Base-by-base conservation (phyloP, 192 early-diverging fungal genomes). In the Coemansia umbellata region DNA sequence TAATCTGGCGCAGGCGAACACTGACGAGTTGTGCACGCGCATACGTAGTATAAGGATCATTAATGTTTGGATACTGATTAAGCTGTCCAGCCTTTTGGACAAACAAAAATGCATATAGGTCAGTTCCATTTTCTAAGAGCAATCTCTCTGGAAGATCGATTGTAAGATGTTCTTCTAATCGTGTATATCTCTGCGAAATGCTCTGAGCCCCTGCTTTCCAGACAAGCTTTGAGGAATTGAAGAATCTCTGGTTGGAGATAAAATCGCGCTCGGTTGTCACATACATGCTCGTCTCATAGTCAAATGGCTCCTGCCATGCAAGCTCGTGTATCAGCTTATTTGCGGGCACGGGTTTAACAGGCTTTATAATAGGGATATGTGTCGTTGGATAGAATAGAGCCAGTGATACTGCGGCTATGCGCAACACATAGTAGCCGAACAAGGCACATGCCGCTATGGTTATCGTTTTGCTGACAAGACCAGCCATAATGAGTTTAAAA, bases 271-370 rank as follows among this genome's bases (percentile, higher is more conserved):
- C 31, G 28, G 54, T 47, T 3, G 67, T 59, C 27, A 70, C 54
- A 51, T 77, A 77, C 63, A 77, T 55, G 50, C 50, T 49, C 2
- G 60, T 57, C 26, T 65, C 59, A 19, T 66, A 77, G 26, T 70
- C 63, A 31, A 70, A 67, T 6, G 66, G 66, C 68, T 61, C 63
- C 33, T 58, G 54, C 74, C 74, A 77, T 3, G 74, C 63, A 31
- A 77, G 49, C 18, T 17, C 22, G 50, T 70, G 67, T 37, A 52
- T 19, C 3, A 37, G 13, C 21, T 28, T 37, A 13, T 32, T 43
- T 8, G 50, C 40, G 8, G 50, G 44, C 37, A 37, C 18, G 32
- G 27, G 6, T 8, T 43, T 47, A 17, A 44, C 36, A 17, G 62
- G 58, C 47, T 56, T 70, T 1, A 77, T 10, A 22, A 77, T 28